Conservation (phyloP, 139 green algal species). For the Yamagishiella unicocca region DNA sequence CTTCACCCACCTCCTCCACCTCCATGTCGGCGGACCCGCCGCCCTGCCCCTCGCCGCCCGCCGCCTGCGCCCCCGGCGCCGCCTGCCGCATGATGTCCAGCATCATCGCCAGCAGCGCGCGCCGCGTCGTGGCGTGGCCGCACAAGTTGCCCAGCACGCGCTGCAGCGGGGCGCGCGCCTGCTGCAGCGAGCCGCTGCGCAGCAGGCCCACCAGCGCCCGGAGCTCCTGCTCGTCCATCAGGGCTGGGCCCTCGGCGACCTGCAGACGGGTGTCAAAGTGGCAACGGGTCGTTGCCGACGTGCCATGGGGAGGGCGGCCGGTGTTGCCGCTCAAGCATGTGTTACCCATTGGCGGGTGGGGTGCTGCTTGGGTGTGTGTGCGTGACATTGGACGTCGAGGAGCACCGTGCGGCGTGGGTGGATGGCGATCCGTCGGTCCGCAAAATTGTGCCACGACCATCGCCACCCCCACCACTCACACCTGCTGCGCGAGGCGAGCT, state of each 20-base stretch:
- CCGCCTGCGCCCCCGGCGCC: not conserved
- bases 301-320: too few relatives aligned
- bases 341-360: too few relatives aligned
- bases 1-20: conserved; percentile 58
- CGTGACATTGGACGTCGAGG: too few relatives aligned
- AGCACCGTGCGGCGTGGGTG: too few relatives aligned
- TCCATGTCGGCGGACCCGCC: conserved; percentile 39
- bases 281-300: too few relatives aligned
- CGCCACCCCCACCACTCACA: too few relatives aligned
- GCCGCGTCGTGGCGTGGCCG: conserved; percentile 67
- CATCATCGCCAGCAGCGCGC: conserved; percentile 80
- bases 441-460: too few relatives aligned
- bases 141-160: conserved; percentile 89
- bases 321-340: too few relatives aligned
- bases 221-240: conserved; percentile 81
- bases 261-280: not conserved
- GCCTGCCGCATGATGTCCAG: conserved; percentile 57
- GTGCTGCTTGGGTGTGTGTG: too few relatives aligned
- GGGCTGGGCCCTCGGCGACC: conserved; percentile 33
- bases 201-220: conserved; percentile 79
- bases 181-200: conserved; percentile 51
- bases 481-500: too few relatives aligned
- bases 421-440: too few relatives aligned
- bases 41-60: not conserved
- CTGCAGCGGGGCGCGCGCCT: conserved; percentile 77